Evolutionary conservation across 78 protist genomes (phyloP), one percentile per base, ranked within the genome.

Genomic region (Paratrimastix pyriformis): DNA sequence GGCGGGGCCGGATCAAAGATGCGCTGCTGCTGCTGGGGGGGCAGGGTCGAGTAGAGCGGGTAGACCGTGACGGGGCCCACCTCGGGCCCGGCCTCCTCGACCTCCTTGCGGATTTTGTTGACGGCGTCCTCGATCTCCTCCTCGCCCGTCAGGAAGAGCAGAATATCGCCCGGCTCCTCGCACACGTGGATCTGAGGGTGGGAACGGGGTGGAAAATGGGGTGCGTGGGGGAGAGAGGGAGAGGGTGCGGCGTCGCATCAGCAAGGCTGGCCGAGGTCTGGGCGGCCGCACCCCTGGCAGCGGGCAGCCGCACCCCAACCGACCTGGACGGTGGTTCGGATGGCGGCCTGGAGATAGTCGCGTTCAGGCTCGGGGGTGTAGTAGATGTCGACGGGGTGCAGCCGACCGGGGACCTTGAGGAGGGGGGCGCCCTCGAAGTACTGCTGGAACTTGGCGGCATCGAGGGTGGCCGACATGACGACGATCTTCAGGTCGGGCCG

Each of bases 391-490:
- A 97, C 98, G 0, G 98, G 97, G 66, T 85, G 88, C 30, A 77
- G 55, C 0, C 93, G 87, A 0, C 97, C 97, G 9, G 95, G 94
- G 1, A 93, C 80, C 15, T 13, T 3, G 75, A 46, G 26, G 13
- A 88, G 78, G 29, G 97, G 94, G n/a, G 92, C 93, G 35, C 40
- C 50, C 52, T 77, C 71, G 80, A 94, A 97, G 77, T 93, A 96
- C 11, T 77, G 68, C 75, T 90, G 91, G 80, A 94, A 97, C 72
- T 90, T 89, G 44, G 81, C 94, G n/a, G 98, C 94, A 21, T 97
- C 98, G n/a, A 97, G 87, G 5, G 99, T 97, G 38, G 99, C 99
- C 37, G 83, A 52, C 97, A 93, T 94, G 64, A 97, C 93, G 13
- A 97, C 59, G 2, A 97, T 52, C 58, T 87, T 86, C 60, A 94